These are phyloP conservation scores for Oryza punctata DNA, from an alignment of 176 grass and related monocot species.

Conservation along the genomic window DNA sequence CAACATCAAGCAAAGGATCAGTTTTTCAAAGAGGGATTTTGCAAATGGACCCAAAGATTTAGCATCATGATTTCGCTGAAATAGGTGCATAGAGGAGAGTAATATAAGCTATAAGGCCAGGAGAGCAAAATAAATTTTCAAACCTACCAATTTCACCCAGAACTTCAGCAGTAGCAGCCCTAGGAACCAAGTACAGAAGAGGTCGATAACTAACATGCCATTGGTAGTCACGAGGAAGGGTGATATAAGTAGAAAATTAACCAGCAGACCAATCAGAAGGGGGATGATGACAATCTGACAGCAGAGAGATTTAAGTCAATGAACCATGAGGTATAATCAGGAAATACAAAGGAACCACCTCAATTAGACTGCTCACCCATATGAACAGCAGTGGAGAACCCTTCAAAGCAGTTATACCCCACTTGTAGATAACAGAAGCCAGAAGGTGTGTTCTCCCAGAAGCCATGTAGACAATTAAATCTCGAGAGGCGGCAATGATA, in stretches of 20 bases:
- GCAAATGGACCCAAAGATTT: not conserved
- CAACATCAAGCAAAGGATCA: too few relatives aligned
- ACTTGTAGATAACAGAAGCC: conserved; percentile 39
- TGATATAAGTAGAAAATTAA: conserved; percentile 46
- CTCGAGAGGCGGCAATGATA: conserved; percentile 38
- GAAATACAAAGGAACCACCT: conserved; percentile 15
- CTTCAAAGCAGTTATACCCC: conserved; percentile 46
- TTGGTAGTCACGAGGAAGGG: conserved; percentile 32
- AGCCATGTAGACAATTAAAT: conserved; percentile 30
- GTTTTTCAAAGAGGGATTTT: too few relatives aligned
- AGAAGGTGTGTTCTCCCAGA: conserved; percentile 38
- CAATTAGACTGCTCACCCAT: conserved; percentile 44
- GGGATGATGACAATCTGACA: conserved; percentile 55
- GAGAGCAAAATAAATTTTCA: conserved; percentile 1
- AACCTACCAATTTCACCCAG: conserved; percentile 59
- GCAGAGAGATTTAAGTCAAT: conserved; percentile 19
- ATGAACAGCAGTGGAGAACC: conserved; percentile 45
- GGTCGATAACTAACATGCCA: conserved; percentile 44
- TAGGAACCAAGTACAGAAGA: conserved; percentile 46
- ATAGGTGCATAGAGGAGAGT: conserved; percentile 14
- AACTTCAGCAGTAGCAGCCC: conserved; percentile 44
- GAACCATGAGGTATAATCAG: conserved; percentile 26
- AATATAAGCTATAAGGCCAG: not conserved
- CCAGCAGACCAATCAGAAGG: conserved; percentile 49
- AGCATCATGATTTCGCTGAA: not conserved